Evolutionary conservation across 1,139 yeast genomes (phyloP).

Genomic region (Candida sojae): DNA sequence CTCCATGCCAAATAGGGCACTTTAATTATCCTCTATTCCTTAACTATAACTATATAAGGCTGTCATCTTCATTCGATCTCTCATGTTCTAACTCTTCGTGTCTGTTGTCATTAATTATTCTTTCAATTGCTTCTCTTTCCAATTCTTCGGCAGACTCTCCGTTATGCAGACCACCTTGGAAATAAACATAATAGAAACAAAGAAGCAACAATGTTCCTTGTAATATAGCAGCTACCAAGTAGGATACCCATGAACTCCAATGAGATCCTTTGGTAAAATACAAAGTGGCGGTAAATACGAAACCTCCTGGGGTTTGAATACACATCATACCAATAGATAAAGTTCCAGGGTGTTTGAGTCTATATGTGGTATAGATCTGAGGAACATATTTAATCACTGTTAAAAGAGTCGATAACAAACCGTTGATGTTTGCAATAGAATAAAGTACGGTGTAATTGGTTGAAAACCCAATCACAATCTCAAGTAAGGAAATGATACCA

Average conservation of each 20-base stretch:
- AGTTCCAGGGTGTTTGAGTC: slow-evolving; percentile 76
- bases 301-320: slow-evolving; percentile 90
- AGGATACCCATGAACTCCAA: slow-evolving; percentile 89
- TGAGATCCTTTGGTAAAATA: slow-evolving; percentile 73
- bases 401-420: slow-evolving; percentile 60
- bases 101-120: slow-evolving; percentile 32
- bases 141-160: slow-evolving; percentile 25
- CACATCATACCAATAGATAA: slow-evolving; percentile 81
- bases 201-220: slow-evolving; percentile 46
- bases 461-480: slow-evolving; percentile 32
- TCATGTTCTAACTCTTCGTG: slow-evolving; percentile 9
- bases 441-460: slow-evolving; percentile 21
- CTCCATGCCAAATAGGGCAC: too few species aligned
- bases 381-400: slow-evolving; percentile 80
- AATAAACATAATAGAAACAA: slow-evolving; percentile 42
- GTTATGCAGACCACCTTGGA: slow-evolving; percentile 14
- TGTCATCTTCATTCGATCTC: background rate
- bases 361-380: slow-evolving; percentile 71
- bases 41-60: background rate
- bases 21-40: background rate
- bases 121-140: slow-evolving; percentile 34
- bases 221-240: slow-evolving; percentile 67
- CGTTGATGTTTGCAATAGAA: slow-evolving; percentile 60
- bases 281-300: slow-evolving; percentile 70
- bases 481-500: slow-evolving; percentile 33